phyloP scores from a whole-genome alignment of 768 basidiomycete species.

The Lactarius tabidus region DNA sequence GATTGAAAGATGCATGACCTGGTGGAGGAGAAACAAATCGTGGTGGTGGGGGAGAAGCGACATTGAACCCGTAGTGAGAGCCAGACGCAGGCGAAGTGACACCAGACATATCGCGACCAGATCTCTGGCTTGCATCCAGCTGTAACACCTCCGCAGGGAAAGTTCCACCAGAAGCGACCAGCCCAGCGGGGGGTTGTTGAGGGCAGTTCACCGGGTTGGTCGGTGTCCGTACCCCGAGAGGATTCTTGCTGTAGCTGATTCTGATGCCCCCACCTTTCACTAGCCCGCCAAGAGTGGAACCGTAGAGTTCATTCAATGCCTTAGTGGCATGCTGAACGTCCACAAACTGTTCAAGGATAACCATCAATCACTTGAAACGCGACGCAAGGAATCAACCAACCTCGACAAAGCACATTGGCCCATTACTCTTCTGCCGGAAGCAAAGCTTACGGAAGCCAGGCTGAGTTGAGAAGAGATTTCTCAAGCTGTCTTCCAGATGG shows the following conservation, averaged over 20 bases:
- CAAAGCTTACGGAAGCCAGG: constrained; percentile 89
- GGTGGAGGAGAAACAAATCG: constrained; percentile 38
- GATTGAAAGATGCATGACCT: constrained; percentile 21
- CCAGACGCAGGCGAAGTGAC: constrained; percentile 32
- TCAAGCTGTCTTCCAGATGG: constrained; percentile 81
- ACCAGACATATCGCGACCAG: constrained; percentile 31
- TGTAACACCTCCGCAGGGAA: constrained; percentile 23
- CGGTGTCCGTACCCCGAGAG: constrained; percentile 85
- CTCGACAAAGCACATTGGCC: constrained; percentile 99
- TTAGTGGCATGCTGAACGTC: constrained; percentile 80
- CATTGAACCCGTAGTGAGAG: constrained; percentile 34
- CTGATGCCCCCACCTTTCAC: constrained; percentile 97
- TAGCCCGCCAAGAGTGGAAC: constrained; percentile 83
- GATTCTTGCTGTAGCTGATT: constrained; percentile 96
- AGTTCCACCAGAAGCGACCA: constrained; percentile 15
- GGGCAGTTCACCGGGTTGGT: constrained; percentile 41
- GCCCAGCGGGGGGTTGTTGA: constrained; percentile 28
- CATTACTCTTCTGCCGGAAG: constrained; percentile 94
- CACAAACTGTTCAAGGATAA: constrained; percentile 60
- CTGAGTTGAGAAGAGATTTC: constrained; percentile 73
- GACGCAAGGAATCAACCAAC: constrained; percentile 37
- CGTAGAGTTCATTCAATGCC: constrained; percentile 88
- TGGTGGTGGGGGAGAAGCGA: constrained; percentile 35
- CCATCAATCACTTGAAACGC: neutral
- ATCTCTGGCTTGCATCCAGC: constrained; percentile 27